phyloP scores from a whole-genome alignment of 495 filamentous ascomycete species.

The Penicillium goetzii region DNA sequence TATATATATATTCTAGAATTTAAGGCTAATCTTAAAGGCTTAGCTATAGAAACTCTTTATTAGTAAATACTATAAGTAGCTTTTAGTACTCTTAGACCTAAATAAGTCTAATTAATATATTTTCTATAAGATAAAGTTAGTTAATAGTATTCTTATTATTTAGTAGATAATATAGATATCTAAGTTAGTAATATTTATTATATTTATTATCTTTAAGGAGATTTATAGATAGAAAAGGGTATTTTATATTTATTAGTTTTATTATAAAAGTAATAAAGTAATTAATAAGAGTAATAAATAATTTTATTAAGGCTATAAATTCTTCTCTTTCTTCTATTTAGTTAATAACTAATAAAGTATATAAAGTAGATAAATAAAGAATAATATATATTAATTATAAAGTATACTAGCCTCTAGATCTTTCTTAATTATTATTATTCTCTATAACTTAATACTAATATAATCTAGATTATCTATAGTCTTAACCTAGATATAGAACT shows the following conservation, averaged over 20 bases:
- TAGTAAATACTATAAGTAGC: slow-evolving; percentile 16
- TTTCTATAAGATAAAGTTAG: slow-evolving; percentile 12
- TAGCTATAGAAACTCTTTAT: slow-evolving; percentile 23
- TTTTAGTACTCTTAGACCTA: slow-evolving; percentile 21
- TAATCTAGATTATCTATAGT: background rate
- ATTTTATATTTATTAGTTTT: background rate
- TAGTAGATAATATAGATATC: background rate
- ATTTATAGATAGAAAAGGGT: background rate
- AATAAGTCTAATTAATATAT: slow-evolving; percentile 27
- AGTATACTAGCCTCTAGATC: background rate
- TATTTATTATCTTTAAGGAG: background rate
- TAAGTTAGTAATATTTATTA: background rate
- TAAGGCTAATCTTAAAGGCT: slow-evolving; percentile 23
- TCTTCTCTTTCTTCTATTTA: background rate
- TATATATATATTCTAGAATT: slow-evolving; percentile 15
- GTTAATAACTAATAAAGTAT: background rate
- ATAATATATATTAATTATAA: background rate
- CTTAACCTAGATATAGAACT: background rate
- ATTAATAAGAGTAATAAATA: background rate
- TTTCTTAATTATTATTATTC: background rate
- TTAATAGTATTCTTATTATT: background rate
- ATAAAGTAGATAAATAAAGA: background rate
- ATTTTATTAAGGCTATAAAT: background rate
- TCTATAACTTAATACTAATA: background rate
- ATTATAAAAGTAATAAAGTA: slow-evolving; percentile 1